Base-by-base conservation (phyloP, 352 stramenopile species). In the Phytophthora colocasiae region DNA sequence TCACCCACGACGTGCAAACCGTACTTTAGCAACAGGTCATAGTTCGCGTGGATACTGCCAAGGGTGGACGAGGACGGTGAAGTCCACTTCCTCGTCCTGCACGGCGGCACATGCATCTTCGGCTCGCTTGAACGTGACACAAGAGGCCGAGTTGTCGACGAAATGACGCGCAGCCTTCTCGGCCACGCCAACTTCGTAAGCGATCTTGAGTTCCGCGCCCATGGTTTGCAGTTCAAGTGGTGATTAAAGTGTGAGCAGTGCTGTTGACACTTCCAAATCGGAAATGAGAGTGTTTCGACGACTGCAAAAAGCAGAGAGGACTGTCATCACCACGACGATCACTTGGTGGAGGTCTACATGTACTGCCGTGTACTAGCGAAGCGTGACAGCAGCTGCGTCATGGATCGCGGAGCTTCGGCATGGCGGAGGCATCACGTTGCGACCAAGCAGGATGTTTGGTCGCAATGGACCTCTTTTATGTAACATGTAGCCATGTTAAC, bases 11-110 rank as follows among this genome's bases (percentile, higher is more conserved):
- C 79, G 60, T 89, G 75, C 36, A 94, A 65, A 0, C 73, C 78
- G 66, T 87, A 87, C 71, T 87, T 86, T 45, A 94, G 72, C 55
- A 93, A 51, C 58, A 95, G 62, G 63, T 95, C 85, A 77, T 99
- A 99, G 75, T 98, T 98, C 48, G 96, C 90, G 77, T 99, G 96
- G 68, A 99, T 99, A 27, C 86, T 98, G 26, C 97, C 97, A 34
- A 92, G 93, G 41, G 98, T 76, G n/a, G 91, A 97, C 71, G 98
- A 99, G 61, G 40, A 98, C 88, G 9, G 85, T 94, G 78, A 98
- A 99, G 68, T 98, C 93, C 52, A 87, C 93, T 54, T 98, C 88
- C 31, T 91, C 86, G 45, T 80, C 58, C 38, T 84, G 69, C 1
- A 93, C 84, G 10, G 83, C 83, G 19, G 69, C 60, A 66, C 89